Evolutionary conservation across 2,329 filamentous ascomycete genomes (phyloP).

Genomic region (Fusarium longipes): DNA sequence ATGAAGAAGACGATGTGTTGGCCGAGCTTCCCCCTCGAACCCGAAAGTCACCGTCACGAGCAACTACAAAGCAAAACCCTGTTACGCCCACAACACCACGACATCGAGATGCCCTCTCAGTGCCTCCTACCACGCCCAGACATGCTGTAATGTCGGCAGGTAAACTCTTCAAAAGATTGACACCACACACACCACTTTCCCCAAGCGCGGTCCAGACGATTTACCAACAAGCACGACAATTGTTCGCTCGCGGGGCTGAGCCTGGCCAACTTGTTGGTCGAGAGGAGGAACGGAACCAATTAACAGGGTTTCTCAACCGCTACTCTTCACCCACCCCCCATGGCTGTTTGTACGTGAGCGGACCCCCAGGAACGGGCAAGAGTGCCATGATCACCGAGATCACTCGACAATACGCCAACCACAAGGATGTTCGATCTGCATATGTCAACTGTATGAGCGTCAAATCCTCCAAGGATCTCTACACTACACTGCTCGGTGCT

Average conservation of each 20-base stretch:
- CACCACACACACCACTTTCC: conserved; percentile 79
- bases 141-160: conserved; percentile 84
- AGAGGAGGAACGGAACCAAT: conserved; percentile 73
- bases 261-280: conserved; percentile 82
- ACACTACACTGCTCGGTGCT: conserved; percentile 80
- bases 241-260: conserved; percentile 84
- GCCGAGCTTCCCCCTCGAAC: conserved; percentile 50
- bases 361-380: conserved; percentile 95
- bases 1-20: conserved; percentile 57
- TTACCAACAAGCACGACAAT: conserved; percentile 86
- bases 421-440: conserved; percentile 70
- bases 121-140: conserved; percentile 80
- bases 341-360: conserved; percentile 94
- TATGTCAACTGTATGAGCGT: conserved; percentile 99
- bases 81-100: conserved; percentile 79
- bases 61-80: conserved; percentile 58
- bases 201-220: conserved; percentile 77
- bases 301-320: conserved; percentile 75
- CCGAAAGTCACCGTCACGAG: conserved; percentile 47
- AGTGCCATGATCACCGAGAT: conserved; percentile 91
- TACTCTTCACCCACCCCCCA: conserved; percentile 70
- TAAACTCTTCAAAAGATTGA: conserved; percentile 80
- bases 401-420: conserved; percentile 67
- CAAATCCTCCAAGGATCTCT: conserved; percentile 87
- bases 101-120: conserved; percentile 80